These are phyloP conservation scores for Jaapia argillacea DNA, from an alignment of 768 basidiomycete genomes.

Conservation along the genomic window DNA sequence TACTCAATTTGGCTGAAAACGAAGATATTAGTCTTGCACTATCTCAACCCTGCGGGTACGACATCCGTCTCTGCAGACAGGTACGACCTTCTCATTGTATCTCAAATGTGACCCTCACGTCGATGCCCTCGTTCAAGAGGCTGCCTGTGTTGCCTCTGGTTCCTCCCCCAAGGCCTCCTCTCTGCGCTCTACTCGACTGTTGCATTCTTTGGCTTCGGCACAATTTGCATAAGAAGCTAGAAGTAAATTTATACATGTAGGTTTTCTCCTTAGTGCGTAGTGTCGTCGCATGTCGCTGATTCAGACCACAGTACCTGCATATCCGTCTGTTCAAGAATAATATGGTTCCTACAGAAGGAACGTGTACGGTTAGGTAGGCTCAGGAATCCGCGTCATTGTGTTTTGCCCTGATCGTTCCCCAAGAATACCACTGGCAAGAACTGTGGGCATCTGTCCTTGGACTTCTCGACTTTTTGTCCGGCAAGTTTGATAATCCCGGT, in stretches of 20 bases:
- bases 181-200: slow-evolving; percentile 58
- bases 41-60: slow-evolving; percentile 27
- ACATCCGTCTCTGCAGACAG: slow-evolving; percentile 54
- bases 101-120: no score
- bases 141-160: slow-evolving; percentile 38
- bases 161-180: slow-evolving; percentile 28
- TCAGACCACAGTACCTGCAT: slow-evolving; percentile 37
- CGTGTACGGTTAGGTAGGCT: slow-evolving; percentile 43
- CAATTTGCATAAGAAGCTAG: slow-evolving; percentile 53
- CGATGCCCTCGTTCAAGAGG: no score
- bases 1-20: slow-evolving; percentile 43
- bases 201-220: slow-evolving; percentile 63
- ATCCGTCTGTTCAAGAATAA: slow-evolving; percentile 38
- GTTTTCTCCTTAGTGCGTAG: background rate
- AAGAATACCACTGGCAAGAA: slow-evolving; percentile 61
- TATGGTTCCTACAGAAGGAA: slow-evolving; percentile 48
- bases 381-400: background rate
- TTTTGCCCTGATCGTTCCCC: slow-evolving; percentile 1
- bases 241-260: slow-evolving; percentile 19
- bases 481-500: slow-evolving; percentile 41
- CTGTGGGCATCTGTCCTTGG: slow-evolving; percentile 50
- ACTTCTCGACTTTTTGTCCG: slow-evolving; percentile 44
- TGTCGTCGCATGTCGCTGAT: background rate
- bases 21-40: slow-evolving; percentile 34
- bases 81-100: no score